Conservation (phyloP, 345 rosid species). For the Capsella bursapastoris region DNA sequence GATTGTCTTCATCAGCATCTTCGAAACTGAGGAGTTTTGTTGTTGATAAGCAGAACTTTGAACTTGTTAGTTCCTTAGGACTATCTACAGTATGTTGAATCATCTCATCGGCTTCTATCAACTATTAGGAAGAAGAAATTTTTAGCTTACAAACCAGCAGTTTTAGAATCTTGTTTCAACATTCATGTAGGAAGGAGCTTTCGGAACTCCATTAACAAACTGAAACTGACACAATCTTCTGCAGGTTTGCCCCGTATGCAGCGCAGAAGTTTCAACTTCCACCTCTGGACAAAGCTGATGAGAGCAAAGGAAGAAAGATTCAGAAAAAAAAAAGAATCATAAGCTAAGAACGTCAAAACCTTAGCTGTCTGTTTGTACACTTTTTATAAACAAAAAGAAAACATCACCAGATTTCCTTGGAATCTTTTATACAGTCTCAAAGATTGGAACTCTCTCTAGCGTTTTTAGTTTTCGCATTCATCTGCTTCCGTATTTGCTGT, state of each 20-base stretch:
- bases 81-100: not conserved
- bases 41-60: conserved; percentile 14
- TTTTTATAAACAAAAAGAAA: conserved; percentile 15
- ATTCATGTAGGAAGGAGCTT: not conserved
- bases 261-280: conserved; percentile 70
- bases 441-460: conserved; percentile 30
- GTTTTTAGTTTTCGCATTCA: not conserved
- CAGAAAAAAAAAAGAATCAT: conserved; percentile 3
- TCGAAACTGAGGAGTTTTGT: conserved; percentile 6
- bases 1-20: conserved; percentile 4
- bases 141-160: conserved; percentile 1
- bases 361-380: conserved; percentile 42
- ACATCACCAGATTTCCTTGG: conserved; percentile 13
- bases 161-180: not conserved
- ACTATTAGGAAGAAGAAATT: not conserved
- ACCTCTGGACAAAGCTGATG: conserved; percentile 59
- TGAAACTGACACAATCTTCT: conserved; percentile 5
- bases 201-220: not conserved
- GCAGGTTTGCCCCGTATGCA: conserved; percentile 96
- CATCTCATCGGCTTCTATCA: conserved; percentile 4
- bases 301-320: conserved; percentile 24
- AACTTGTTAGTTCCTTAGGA: not conserved
- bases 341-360: conserved; percentile 38
- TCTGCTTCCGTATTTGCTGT: not conserved
- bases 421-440: conserved; percentile 18